Conservation (phyloP, 1,284 basidiomycete genomes). For the Sanghuangporus baumii region DNA sequence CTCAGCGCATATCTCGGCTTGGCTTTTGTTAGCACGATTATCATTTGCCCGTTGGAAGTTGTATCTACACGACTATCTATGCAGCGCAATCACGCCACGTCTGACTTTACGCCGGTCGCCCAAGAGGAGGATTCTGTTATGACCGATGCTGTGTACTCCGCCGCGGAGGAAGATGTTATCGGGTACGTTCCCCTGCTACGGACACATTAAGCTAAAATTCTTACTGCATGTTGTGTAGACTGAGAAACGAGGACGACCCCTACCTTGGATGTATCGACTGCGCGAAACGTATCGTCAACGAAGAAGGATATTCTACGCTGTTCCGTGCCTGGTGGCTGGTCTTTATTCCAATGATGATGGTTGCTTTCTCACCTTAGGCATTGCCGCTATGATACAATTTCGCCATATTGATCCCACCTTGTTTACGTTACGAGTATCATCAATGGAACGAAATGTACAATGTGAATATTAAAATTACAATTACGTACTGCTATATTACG, state of each 20-base stretch:
- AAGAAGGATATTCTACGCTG: slow-evolving; percentile 74
- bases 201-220: neutral
- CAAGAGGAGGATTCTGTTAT: slow-evolving; percentile 68
- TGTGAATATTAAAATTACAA: too few relatives aligned
- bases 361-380: neutral
- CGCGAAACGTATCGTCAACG: slow-evolving; percentile 72
- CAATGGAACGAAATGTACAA: too few relatives aligned
- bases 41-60: slow-evolving; percentile 81
- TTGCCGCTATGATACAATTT: neutral
- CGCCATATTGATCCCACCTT: too few relatives aligned
- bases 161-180: slow-evolving; percentile 83
- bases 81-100: slow-evolving; percentile 75
- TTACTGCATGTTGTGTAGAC: slow-evolving; percentile 31
- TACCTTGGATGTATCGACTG: slow-evolving; percentile 78
- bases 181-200: slow-evolving; percentile 41
- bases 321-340: slow-evolving; percentile 73
- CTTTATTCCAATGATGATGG: slow-evolving; percentile 1
- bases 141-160: slow-evolving; percentile 67
- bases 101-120: slow-evolving; percentile 64
- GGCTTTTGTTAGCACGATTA: slow-evolving; percentile 51
- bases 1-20: slow-evolving; percentile 58
- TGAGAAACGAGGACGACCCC: slow-evolving; percentile 83
- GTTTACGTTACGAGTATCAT: too few relatives aligned
- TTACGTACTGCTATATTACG: too few relatives aligned
- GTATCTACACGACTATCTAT: slow-evolving; percentile 76